Evolutionary conservation across 768 basidiomycete genomes (phyloP).

Genomic region (Pilatotrama ljubarskyi): DNA sequence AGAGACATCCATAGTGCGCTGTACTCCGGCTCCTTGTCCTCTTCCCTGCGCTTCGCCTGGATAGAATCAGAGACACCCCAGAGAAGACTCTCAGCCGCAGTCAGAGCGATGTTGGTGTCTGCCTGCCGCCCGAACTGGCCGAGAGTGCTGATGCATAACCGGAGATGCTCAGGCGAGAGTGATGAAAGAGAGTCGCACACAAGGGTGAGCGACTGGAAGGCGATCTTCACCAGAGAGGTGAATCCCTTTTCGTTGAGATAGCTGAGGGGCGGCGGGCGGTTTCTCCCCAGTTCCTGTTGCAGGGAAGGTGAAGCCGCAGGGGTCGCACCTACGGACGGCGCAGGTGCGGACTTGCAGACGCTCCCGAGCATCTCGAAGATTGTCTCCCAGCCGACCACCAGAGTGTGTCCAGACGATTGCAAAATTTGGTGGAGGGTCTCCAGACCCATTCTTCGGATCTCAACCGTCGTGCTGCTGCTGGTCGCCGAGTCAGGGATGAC

Average conservation of each 20-base stretch:
- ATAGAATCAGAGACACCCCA: conserved; percentile 98
- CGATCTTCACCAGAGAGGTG: conserved; percentile 80
- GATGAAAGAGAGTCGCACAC: conserved; percentile 91
- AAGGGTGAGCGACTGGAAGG: conserved; percentile 90
- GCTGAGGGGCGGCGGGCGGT: conserved; percentile 52
- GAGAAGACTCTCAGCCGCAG: conserved; percentile 87
- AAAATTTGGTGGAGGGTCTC: conserved; percentile 90
- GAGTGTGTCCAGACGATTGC: conserved; percentile 87
- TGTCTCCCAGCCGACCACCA: conserved; percentile 89
- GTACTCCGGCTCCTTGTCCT: conserved; percentile 65
- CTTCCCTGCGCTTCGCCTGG: conserved; percentile 74
- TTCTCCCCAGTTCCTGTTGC: conserved; percentile 7
- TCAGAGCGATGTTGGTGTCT: conserved; percentile 95
- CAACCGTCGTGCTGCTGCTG: conserved; percentile 58
- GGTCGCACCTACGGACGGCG: conserved; percentile 18
- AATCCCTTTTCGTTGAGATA: conserved; percentile 69
- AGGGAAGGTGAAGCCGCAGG: neutral
- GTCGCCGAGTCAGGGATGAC: conserved; percentile 49
- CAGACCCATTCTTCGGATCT: conserved; percentile 84
- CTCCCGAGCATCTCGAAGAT: conserved; percentile 92
- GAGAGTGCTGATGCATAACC: conserved; percentile 86
- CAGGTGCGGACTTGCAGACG: conserved; percentile 67
- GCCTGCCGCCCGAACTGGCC: conserved; percentile 90
- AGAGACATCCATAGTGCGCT: conserved; percentile 94
- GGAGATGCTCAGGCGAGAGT: conserved; percentile 78